These are phyloP conservation scores for Backusella macrospora DNA, from an alignment of 192 early-diverging fungal species.

Conservation along the genomic window DNA sequence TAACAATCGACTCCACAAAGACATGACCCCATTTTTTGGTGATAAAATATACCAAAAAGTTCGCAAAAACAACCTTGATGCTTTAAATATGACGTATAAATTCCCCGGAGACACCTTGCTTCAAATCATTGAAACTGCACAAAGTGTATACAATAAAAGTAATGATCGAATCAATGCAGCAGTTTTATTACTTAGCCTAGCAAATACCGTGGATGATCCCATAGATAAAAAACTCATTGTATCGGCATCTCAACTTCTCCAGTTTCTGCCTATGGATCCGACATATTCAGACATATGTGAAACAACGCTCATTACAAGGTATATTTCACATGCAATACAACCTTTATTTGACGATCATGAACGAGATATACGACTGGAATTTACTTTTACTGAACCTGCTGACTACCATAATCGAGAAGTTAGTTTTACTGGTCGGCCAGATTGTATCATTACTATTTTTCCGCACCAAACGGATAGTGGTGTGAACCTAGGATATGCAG, in stretches of 20 bases:
- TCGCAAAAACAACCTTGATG: conserved; percentile 10
- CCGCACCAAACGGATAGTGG: conserved; percentile 21
- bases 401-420: conserved; percentile 20
- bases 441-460: conserved; percentile 23
- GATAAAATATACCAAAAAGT: conserved; percentile 2
- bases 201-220: not conserved
- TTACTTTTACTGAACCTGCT: conserved; percentile 18
- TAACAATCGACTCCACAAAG: conserved; percentile 21
- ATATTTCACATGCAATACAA: conserved; percentile 17
- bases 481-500: conserved; percentile 15
- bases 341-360: conserved; percentile 22
- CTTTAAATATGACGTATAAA: not conserved
- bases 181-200: conserved; percentile 15
- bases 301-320: conserved; percentile 17
- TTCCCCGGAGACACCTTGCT: conserved; percentile 17
- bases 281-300: conserved; percentile 14
- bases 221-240: conserved; percentile 17
- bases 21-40: conserved; percentile 17
- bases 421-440: conserved; percentile 20
- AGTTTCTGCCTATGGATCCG: conserved; percentile 21
- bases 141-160: conserved; percentile 17
- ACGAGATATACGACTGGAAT: conserved; percentile 16
- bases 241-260: conserved; percentile 18
- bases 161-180: conserved; percentile 9
- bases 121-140: conserved; percentile 14